phyloP scores from a whole-genome alignment of 208 protist genomes.

The Wallacemonas sp. region DNA sequence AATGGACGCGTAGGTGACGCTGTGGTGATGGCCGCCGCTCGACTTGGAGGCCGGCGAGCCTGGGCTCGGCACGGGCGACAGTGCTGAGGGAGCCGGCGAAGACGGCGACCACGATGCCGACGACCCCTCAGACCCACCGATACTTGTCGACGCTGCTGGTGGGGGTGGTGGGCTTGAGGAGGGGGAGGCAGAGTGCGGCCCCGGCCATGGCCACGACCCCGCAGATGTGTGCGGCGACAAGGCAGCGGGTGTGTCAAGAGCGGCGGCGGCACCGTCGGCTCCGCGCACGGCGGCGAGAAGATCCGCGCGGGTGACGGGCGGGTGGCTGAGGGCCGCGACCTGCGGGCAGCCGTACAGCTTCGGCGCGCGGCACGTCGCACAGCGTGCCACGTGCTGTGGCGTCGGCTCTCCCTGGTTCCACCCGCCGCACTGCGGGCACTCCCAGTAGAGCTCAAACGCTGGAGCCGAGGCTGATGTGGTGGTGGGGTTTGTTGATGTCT shows the following conservation, averaged over 20 bases:
- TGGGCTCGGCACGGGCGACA: background rate
- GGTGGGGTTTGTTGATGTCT: slow-evolving; percentile 4
- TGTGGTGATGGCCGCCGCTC: background rate
- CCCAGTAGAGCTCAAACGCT: slow-evolving; percentile 65
- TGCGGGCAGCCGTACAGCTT: slow-evolving; percentile 48
- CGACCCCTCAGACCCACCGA: no score
- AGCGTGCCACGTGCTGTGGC: slow-evolving; percentile 33
- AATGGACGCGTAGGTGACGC: slow-evolving; percentile 34
- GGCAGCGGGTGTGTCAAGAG: no score
- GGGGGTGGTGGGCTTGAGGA: no score
- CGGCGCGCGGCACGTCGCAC: slow-evolving; percentile 49
- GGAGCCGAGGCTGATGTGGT: slow-evolving; percentile 3
- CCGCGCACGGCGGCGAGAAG: slow-evolving; percentile 16
- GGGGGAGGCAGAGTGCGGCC: no score
- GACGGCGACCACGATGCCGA: no score
- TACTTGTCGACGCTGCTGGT: no score
- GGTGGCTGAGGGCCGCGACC: slow-evolving; percentile 37
- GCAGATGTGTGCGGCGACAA: no score
- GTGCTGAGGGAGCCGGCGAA: no score
- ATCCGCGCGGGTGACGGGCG: slow-evolving; percentile 20
- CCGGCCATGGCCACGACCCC: no score
- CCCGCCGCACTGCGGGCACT: slow-evolving; percentile 84
- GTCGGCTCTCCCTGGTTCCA: slow-evolving; percentile 51
- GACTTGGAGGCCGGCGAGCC: background rate
- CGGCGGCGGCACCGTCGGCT: background rate